These are phyloP conservation scores for Cryptosporidium felis DNA, from an alignment of 169 alveolate species.

Conservation along the genomic window DNA sequence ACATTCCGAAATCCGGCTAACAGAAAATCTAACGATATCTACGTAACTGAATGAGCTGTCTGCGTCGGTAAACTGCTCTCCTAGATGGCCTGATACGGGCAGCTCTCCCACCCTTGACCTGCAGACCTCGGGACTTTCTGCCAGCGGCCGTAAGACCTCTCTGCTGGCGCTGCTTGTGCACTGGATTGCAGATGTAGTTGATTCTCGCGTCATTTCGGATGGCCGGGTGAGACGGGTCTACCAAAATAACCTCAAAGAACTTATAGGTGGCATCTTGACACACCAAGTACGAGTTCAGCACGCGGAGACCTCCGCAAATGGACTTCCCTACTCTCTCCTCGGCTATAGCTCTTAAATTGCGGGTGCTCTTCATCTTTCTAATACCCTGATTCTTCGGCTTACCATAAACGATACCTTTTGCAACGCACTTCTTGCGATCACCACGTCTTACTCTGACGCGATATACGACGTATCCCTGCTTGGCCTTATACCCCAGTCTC, in stretches of 20 bases:
- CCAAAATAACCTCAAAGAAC: slow-evolving; percentile 97
- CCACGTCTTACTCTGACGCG: slow-evolving; percentile 99
- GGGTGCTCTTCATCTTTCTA: slow-evolving; percentile 94
- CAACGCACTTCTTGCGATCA: slow-evolving; percentile 97
- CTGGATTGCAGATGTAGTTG: slow-evolving; percentile 97
- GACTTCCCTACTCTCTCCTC: slow-evolving; percentile 98
- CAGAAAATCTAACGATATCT: slow-evolving; percentile 90
- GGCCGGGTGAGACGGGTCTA: slow-evolving; percentile 98
- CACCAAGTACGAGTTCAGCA: slow-evolving; percentile 99
- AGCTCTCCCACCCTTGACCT: slow-evolving; percentile 93
- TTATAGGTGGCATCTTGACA: slow-evolving; percentile 98
- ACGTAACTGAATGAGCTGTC: slow-evolving; percentile 93
- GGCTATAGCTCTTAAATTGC: slow-evolving; percentile 96
- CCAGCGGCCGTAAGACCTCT: slow-evolving; percentile 96
- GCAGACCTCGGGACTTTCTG: slow-evolving; percentile 89
- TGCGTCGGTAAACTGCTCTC: slow-evolving; percentile 94
- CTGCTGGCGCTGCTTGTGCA: slow-evolving; percentile 97
- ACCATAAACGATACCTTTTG: slow-evolving; percentile 99
- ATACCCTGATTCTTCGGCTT: slow-evolving; percentile 97
- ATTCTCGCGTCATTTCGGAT: slow-evolving; percentile 97
- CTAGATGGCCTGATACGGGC: slow-evolving; percentile 94
- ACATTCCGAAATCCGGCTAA: slow-evolving; percentile 2
- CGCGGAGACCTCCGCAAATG: slow-evolving; percentile 94
- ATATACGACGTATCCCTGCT: slow-evolving; percentile 98
- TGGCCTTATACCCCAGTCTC: slow-evolving; percentile 98